Base-by-base conservation (phyloP, 352 stramenopile species). In the Phytophthora boehmeriae region DNA sequence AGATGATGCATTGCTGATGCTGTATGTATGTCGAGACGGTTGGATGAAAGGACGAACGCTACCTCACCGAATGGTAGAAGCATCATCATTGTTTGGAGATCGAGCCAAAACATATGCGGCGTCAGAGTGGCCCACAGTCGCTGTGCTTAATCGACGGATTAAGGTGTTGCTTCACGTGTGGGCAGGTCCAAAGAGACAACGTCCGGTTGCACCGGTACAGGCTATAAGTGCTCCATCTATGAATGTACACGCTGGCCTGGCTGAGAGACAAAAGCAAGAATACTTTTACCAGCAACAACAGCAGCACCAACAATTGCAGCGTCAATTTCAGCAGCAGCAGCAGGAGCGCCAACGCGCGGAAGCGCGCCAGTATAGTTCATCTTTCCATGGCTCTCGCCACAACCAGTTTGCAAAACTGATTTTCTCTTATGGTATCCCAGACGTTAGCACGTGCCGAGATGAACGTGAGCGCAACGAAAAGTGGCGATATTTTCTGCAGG, bases 331-430 rank as follows among this genome's bases (percentile, higher is more conserved):
- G 28, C 46, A 44, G 36, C 58, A 67, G 43, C 28, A 59, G 9
- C 30, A 60, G 11, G 59, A 73, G 22, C 59, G 60, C 17, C 55
- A 77, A n/a, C 54, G 64, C 28, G 39, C 38, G 39, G 48, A 73
- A 59, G 38, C 53, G 2, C 52, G 49, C 13, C 55, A 65, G 13
- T 63, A 63, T 11, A 66, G 27, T 16, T 43, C 62, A 8, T 70
- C 61, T 53, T 52, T 57, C 32, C 34, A 70, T 35, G 58, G 63
- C 5, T 59, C 65, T 0, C 85, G 80, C 8, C 78, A 86, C 39
- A 85, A 82, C 35, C 79, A 85, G 16, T 96, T 96, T 54, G 85
- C 86, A 2, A 90, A 89, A 50, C 73, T 93, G 30, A 55, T 93
- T 35, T 90, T 91, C 53, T 78, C 78, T 17, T 88, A 81, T 23